Percentiles rank a stretch among this genome's conserved stretches.
Evolutionary conservation across 768 basidiomycete species (phyloP).

Genomic region (Vishniacozyma victoriae): DNA sequence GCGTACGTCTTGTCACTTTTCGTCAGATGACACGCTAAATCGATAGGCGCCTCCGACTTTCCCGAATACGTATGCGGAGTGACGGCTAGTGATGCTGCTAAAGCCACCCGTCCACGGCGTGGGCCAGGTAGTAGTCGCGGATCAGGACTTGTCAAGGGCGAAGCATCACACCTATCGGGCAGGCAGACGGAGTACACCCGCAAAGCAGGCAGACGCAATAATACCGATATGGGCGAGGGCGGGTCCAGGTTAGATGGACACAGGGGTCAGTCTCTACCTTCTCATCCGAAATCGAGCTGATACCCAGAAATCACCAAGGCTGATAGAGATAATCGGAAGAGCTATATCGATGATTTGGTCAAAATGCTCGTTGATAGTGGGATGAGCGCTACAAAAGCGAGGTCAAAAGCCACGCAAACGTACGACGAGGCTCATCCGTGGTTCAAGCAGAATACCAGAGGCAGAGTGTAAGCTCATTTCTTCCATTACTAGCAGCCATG

Average conservation of each 20-base stretch:
- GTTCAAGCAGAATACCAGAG: slow-evolving; percentile 34
- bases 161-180: slow-evolving; percentile 36
- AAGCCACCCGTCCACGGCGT: slow-evolving; percentile 21
- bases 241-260: slow-evolving; percentile 27
- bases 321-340: slow-evolving; percentile 25
- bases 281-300: neutral
- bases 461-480: slow-evolving; percentile 21
- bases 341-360: slow-evolving; percentile 16
- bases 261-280: slow-evolving; percentile 20
- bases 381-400: slow-evolving; percentile 25
- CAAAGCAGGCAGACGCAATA: slow-evolving; percentile 35
- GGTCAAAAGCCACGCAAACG: slow-evolving; percentile 18
- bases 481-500: neutral
- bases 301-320: slow-evolving; percentile 33
- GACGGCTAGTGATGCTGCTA: slow-evolving; percentile 30
- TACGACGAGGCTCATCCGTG: slow-evolving; percentile 34
- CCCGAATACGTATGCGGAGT: slow-evolving; percentile 46
- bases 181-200: slow-evolving; percentile 41
- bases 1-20: slow-evolving; percentile 12
- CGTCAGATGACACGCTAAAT: neutral
- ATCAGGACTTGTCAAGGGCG: slow-evolving; percentile 30
- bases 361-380: slow-evolving; percentile 13
- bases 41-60: slow-evolving; percentile 29
- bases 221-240: slow-evolving; percentile 30
- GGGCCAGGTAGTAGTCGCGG: slow-evolving; percentile 16